Base-by-base conservation (phyloP, 1,284 basidiomycete genomes). In the Testicularia cyperi region DNA sequence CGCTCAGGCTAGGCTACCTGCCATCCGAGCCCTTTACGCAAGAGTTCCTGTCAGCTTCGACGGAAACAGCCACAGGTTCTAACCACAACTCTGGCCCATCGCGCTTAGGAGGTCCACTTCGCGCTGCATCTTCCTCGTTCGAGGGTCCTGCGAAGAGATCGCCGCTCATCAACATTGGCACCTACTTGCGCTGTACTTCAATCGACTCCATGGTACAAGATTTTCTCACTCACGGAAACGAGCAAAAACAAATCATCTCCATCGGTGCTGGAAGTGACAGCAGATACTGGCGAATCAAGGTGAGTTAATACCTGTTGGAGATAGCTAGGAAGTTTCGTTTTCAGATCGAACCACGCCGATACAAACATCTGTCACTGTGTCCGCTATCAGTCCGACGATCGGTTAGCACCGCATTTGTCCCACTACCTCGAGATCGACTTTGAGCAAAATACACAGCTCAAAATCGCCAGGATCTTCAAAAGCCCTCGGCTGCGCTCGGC, bases 91-190 rank as follows among this genome's bases (percentile, higher is more conserved):
- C 29, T 13, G n/a, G 10, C 13, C n/a, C 26, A 18, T n/a, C 8
- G n/a, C n/a, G n/a, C n/a, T n/a, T n/a, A n/a, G n/a, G n/a, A n/a
- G n/a, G n/a, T n/a, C n/a, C n/a, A n/a, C n/a, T n/a, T n/a, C n/a
- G n/a, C n/a, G n/a, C n/a, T n/a, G n/a, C n/a, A n/a, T n/a, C n/a
- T n/a, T n/a, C n/a, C n/a, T n/a, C n/a, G n/a, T n/a, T n/a, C n/a
- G 34, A 32, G 9, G n/a, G 35, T 13, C 23, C 77, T 83, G 82
- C 76, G 81, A 87, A 47, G 75, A 79, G 19, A 74, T 83, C 83
- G 27, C 92, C 92, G 0, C 78, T 97, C 62, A 97, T 98, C 80
- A 97, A 97, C 75, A 82, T 96, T 33, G 94, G 94, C 7, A 98
- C 94, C 1, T 89, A 88, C 64, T 84, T 95, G 44, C 83, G 95